Evolutionary conservation across 495 filamentous ascomycete species (phyloP), one percentile per base, ranked within the genome.

Genomic region (Hypoxylon rickii): DNA sequence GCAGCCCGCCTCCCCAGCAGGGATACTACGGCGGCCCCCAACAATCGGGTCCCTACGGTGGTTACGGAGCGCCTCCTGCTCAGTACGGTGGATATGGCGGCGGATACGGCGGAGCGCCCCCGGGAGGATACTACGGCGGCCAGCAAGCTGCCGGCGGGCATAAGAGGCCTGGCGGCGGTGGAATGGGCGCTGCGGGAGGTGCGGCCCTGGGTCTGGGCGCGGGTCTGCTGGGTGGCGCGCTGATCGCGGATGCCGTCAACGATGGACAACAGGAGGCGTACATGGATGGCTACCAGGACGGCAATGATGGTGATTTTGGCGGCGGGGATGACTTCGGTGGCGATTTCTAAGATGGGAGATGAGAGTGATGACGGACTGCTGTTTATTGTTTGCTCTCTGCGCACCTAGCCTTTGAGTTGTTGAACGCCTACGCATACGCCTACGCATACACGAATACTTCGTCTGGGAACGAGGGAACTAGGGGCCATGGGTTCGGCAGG

Each of bases 191-290:
- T 36, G 82, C 76, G 1, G 88, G 88, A 38, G 88, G 82, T 19
- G 88, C 86, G 7, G 90, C 89, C 13, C 70, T 93, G 53, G 90
- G 90, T 68, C 64, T 89, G 7, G 90, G 89, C 39, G 90, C 85
- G 48, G 90, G 90, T 46, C 55, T 95, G 62, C 33, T 92, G 2
- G 89, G 89, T 53, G 89, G 89, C 8, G 73, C 77, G 58, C 40
- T 92, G 65, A 64, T 95, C 33, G 86, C 78, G 2, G 79, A 88
- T 63, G 85, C 83, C 7, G 73, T 90, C 38, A 67, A 84, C 37
- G 85, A 86, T 51, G 61, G 79, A 42, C 58, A 86, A 55, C 71
- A 86, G 45, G 70, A 80, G 18, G 75, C 73, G 37, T 82, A 83
- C 61, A 22, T 70, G 16, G 66, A 80, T 12, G 65, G 68, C 0